These are phyloP conservation scores for Cladosporium sp. DNA, from an alignment of 2,329 filamentous ascomycete species.

Conservation along the genomic window DNA sequence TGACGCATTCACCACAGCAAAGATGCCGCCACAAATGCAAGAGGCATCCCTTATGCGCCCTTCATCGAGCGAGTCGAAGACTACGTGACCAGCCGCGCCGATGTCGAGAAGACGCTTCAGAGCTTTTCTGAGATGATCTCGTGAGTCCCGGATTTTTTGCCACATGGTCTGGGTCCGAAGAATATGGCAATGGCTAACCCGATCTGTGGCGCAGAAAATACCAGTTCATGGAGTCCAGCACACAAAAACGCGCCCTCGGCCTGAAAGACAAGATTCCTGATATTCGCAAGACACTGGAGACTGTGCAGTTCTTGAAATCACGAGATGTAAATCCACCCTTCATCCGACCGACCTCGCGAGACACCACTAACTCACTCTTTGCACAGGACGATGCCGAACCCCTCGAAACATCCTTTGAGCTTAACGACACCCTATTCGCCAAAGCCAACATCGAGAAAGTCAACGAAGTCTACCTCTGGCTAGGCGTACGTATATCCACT, in stretches of 20 bases:
- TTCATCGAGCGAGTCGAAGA: constrained; percentile 88
- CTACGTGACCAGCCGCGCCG: constrained; percentile 72
- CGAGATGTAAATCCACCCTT: constrained; percentile 53
- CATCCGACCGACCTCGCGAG: background rate
- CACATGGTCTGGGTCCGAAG: background rate
- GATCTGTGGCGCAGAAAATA: constrained; percentile 68
- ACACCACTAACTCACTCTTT: background rate
- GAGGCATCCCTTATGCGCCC: constrained; percentile 77
- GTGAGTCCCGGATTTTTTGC: constrained; percentile 43
- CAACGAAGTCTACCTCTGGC: constrained; percentile 93
- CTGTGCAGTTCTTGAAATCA: constrained; percentile 77
- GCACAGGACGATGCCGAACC: constrained; percentile 52
- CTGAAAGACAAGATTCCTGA: constrained; percentile 95
- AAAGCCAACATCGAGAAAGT: constrained; percentile 78
- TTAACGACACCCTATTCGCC: constrained; percentile 93
- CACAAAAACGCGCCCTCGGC: constrained; percentile 74
- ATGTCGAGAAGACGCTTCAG: constrained; percentile 75
- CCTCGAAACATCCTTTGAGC: constrained; percentile 88
- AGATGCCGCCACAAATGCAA: constrained; percentile 63
- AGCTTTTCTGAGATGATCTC: constrained; percentile 93
- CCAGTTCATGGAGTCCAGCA: constrained; percentile 98
- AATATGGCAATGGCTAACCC: background rate
- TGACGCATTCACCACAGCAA: constrained; percentile 26
- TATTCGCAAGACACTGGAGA: constrained; percentile 92
- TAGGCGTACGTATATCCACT: constrained; percentile 60